Conservation (phyloP, 2,329 filamentous ascomycete species). For the Rhinocladiella mackenziei region DNA sequence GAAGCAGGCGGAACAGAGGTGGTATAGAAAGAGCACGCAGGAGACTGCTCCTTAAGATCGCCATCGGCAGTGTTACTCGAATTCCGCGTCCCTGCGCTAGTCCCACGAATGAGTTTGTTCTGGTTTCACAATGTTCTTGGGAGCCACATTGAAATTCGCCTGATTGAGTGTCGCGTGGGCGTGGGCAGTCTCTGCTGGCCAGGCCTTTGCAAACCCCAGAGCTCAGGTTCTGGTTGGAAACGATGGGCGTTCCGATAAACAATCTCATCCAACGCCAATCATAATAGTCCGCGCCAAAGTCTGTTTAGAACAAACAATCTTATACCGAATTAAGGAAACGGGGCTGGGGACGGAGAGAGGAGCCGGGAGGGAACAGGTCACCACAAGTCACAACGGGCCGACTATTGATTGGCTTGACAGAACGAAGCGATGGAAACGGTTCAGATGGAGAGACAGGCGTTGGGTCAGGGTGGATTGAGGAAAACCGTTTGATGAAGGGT, state of each 20-base stretch:
- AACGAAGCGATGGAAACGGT: not conserved
- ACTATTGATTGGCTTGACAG: slow-evolving; percentile 22
- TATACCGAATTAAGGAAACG: slow-evolving; percentile 4
- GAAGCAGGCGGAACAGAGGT: slow-evolving; percentile 2
- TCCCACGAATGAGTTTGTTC: not conserved
- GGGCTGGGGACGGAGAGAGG: slow-evolving; percentile 2
- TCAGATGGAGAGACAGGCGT: slow-evolving; percentile 11
- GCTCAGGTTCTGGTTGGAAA: not conserved
- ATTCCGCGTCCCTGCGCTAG: not conserved
- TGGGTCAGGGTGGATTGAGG: slow-evolving; percentile 6
- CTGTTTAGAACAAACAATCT: slow-evolving; percentile 9
- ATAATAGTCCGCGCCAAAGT: slow-evolving; percentile 1
- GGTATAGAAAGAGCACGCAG: slow-evolving; percentile 3
- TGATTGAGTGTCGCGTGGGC: slow-evolving; percentile 9
- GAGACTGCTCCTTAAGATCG: not conserved
- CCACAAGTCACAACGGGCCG: not conserved
- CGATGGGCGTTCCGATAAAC: slow-evolving; percentile 8
- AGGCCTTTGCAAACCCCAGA: slow-evolving; percentile 4
- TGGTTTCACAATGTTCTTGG: not conserved
- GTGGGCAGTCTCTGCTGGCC: slow-evolving; percentile 1
- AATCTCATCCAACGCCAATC: slow-evolving; percentile 12
- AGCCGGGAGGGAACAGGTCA: not conserved
- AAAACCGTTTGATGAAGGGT: slow-evolving; percentile 8
- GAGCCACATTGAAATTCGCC: slow-evolving; percentile 1
- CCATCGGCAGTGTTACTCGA: not conserved